Conservation (phyloP, 176 grass and related monocot genomes). For the Triticum timopheevii region DNA sequence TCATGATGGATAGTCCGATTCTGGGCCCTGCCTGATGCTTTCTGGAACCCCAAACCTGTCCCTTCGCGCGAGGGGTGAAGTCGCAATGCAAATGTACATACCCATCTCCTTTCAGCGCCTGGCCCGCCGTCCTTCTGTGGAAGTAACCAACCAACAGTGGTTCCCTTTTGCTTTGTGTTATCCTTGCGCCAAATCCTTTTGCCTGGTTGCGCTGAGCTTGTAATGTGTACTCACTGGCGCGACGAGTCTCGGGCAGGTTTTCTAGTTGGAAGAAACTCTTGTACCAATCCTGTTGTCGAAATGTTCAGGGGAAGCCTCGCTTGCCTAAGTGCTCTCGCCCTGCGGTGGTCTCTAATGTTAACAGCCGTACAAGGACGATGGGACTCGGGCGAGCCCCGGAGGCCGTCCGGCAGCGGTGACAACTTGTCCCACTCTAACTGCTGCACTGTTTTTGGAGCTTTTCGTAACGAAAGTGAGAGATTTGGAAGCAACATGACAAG, state of each 20-base stretch:
- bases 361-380: neutral
- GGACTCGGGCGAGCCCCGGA: neutral
- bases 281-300: conserved; percentile 3
- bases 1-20: neutral
- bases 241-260: neutral
- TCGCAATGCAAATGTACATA: conserved; percentile 33
- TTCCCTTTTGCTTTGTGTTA: conserved; percentile 2
- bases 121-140: neutral
- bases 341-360: neutral
- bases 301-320: neutral
- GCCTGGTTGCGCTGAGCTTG: conserved; percentile 10
- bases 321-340: neutral
- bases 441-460: neutral
- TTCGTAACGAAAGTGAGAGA: neutral
- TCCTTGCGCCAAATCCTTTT: conserved; percentile 1
- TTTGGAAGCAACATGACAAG: neutral
- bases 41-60: neutral
- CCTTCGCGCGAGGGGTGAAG: neutral
- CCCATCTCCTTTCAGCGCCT: neutral
- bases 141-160: neutral
- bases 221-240: conserved; percentile 7
- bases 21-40: neutral
- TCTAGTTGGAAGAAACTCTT: neutral
- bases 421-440: neutral
- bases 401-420: neutral